These are phyloP conservation scores for Hypocreales sp. DNA, from an alignment of 2,329 filamentous ascomycete species.

Conservation along the genomic window DNA sequence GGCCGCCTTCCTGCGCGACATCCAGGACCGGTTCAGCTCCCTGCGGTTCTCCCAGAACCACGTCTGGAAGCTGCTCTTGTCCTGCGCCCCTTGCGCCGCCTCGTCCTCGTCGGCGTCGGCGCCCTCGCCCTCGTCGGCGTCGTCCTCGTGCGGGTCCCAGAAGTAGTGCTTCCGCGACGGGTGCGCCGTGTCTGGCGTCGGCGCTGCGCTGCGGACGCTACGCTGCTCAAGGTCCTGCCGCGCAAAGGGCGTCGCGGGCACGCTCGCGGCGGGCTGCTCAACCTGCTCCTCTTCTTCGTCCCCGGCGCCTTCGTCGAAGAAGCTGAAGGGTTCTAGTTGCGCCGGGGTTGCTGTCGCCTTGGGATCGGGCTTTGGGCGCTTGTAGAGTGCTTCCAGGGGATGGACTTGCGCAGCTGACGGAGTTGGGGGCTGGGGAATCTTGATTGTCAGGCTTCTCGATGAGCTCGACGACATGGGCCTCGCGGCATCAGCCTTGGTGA, in stretches of 20 bases:
- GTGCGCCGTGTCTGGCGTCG: slow-evolving; percentile 85
- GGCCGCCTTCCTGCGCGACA: slow-evolving; percentile 44
- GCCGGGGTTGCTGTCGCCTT: slow-evolving; percentile 15
- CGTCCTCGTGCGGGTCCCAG: slow-evolving; percentile 24
- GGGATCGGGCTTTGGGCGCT: slow-evolving; percentile 40
- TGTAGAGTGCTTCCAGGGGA: slow-evolving; percentile 86
- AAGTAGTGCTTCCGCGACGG: slow-evolving; percentile 48
- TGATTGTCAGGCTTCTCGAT: slow-evolving; percentile 35
- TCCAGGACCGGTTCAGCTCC: slow-evolving; percentile 51
- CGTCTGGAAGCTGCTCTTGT: slow-evolving; percentile 41
- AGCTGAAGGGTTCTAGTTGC: slow-evolving; percentile 53
- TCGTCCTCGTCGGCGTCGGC: slow-evolving; percentile 12
- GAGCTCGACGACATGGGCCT: slow-evolving; percentile 36
- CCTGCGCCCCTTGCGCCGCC: slow-evolving; percentile 7
- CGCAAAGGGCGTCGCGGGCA: slow-evolving; percentile 72
- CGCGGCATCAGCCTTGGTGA: slow-evolving; percentile 13
- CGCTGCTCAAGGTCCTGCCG: slow-evolving; percentile 63
- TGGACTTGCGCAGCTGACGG: slow-evolving; percentile 45
- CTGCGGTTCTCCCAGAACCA: slow-evolving; percentile 56
- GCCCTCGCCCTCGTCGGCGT: slow-evolving; percentile 12
- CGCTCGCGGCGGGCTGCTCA: slow-evolving; percentile 12
- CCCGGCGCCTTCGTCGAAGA: slow-evolving; percentile 47
- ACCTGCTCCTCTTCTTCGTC: slow-evolving; percentile 30
- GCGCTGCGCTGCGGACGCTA: slow-evolving; percentile 71
- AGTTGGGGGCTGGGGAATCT: slow-evolving; percentile 31